Conservation (phyloP, 805 yeast genomes). For the Cyberlindnera sargentensis region DNA sequence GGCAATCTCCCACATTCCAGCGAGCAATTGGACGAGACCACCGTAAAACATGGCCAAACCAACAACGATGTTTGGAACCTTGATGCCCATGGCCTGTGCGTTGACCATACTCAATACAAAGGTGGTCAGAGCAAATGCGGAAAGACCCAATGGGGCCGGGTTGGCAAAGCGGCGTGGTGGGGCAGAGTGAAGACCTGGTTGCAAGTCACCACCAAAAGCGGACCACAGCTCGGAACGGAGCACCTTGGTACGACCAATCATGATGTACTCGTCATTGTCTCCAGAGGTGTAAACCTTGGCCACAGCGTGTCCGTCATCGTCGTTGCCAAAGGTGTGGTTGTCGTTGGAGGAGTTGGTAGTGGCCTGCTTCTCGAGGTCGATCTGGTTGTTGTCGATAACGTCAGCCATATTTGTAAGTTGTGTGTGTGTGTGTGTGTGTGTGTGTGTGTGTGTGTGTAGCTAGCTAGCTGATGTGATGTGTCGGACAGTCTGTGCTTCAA, state of each 20-base stretch:
- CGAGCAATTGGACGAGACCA: slow-evolving; percentile 50
- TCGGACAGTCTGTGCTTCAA: too few species aligned
- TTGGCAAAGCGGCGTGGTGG: slow-evolving; percentile 55
- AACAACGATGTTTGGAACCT: slow-evolving; percentile 45
- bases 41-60: slow-evolving; percentile 59
- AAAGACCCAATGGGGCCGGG: slow-evolving; percentile 59
- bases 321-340: slow-evolving; percentile 9
- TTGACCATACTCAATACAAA: slow-evolving; percentile 52
- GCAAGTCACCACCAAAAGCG: slow-evolving; percentile 81
- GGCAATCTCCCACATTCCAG: slow-evolving; percentile 63
- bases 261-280: slow-evolving; percentile 55
- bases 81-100: slow-evolving; percentile 47
- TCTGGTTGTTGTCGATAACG: background rate
- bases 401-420: too few species aligned
- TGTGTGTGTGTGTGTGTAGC: too few species aligned
- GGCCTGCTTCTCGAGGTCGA: slow-evolving; percentile 18
- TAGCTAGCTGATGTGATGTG: too few species aligned
- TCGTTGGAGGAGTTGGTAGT: slow-evolving; percentile 13
- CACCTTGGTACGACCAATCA: slow-evolving; percentile 67
- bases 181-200: slow-evolving; percentile 58
- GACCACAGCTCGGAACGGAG: slow-evolving; percentile 48
- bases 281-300: slow-evolving; percentile 30
- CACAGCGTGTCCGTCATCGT: slow-evolving; percentile 11
- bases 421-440: too few species aligned
- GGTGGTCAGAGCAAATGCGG: slow-evolving; percentile 57